Evolutionary conservation across 2,329 filamentous ascomycete species (phyloP), one percentile per base, ranked within the genome.

Genomic region (Fusarium tjaetaba): DNA sequence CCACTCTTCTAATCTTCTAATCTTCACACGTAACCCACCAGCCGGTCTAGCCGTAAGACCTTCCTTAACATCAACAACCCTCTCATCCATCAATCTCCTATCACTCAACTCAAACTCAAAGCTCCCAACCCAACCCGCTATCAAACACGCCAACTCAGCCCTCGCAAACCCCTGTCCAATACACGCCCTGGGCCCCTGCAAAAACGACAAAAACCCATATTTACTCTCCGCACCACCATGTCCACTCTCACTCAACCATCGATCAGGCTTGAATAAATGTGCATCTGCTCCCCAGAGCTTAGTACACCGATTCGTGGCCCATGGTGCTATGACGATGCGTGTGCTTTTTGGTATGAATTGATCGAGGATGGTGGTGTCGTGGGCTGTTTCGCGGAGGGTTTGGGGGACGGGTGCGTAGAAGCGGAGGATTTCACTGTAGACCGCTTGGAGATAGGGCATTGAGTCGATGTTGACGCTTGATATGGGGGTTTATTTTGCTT

Each of bases 151-250:
- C 81, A 97, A 93, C 85, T 98, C 95, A 1, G 92, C 90, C 79
- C 90, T 92, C 0, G 95, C 93, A 82, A 97, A 97, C 2, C 86
- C 86, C 81, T 91, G 88, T 0, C 95, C 95, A 75, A 97, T 97
- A 80, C 95, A 97, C 77, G 91, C 93, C 63, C 94, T 85, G 3
- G 94, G 94, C 0, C 95, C 95, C 79, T 97, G 94, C 62, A 97
- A 81, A 82, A 97, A 97, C 0, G 94, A 95, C 82, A 96, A 80
- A 76, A 93, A 91, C 1, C 91, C 88, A 79, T 92, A 97, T 81
- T 96, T 96, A 73, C 88, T 93, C 18, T 87, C 85, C 2, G 94
- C 92, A 10, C 93, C 93, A 7, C 94, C 94, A 45, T 88, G 89
- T 55, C 90, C 90, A 9, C 85, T 85, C 1, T 80, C 77, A 6